Evolutionary conservation across 805 yeast species (phyloP), one percentile per base, ranked within the genome.

Genomic region (Schizosaccharomyces octosporus): DNA sequence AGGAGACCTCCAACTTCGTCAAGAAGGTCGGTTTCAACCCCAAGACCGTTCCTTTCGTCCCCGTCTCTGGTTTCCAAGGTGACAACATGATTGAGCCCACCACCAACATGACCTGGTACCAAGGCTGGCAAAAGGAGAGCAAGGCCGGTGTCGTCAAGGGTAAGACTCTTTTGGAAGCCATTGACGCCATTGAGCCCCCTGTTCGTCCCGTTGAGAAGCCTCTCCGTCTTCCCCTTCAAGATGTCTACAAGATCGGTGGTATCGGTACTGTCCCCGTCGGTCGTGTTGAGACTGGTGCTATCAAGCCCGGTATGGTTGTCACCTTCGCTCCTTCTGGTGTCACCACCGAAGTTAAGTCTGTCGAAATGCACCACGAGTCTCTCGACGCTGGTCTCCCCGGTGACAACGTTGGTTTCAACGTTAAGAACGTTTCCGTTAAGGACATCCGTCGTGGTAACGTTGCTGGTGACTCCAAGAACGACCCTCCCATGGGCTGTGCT

Each of bases 371-470:
- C 77, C 90, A 84, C 81, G 87, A 81, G 75, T 83, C 80, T 75
- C 79, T 83, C 73, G 75, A 74, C 66, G 81, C 83, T 75, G 94
- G 88, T 79, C 72, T 81, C 64, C 90, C 94, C 76, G 95, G 94
- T 82, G 94, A 85, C 84, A 83, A 83, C 73, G 88, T 83, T 69
- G 88, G 90, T 70, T 80, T 85, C 84, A 86, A 85, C 82, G 85
- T 85, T 75, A 86, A 86, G 87, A 82, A 83, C 78, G 88, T 84
- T 72, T 83, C 89, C 75, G 85, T 83, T 67, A 83, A 85, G 81
- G 93, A 86, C 72, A 82, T 85, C 72, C 83, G 87, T 76, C 84
- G 89, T 80, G 95, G 95, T 79, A 86, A 86, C 85, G 89, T 86
- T 68, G 79, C 85, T 76, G 88, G 93, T 80, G 88, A 84, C 81